Evolutionary conservation across 2,329 filamentous ascomycete genomes (phyloP), one percentile per base, ranked within the genome.

Genomic region (Volutella citrinella): DNA sequence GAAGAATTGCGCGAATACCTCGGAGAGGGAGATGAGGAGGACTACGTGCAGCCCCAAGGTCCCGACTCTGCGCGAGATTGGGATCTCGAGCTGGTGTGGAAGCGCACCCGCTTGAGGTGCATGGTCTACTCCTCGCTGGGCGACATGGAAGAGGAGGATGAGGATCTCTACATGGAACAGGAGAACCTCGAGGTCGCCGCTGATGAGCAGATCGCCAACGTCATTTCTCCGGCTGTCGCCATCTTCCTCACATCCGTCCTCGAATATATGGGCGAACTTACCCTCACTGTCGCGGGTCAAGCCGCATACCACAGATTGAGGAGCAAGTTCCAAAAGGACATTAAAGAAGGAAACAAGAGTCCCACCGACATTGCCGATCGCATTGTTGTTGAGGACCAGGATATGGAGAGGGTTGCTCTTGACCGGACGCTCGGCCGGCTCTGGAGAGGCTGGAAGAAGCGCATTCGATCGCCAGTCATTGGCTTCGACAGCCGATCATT

Each of bases 121-220:
- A 98, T 98, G 93, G 91, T 98, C 15, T 97, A 97, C 60, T 97
- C 90, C 8, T 90, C 93, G 8, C 70, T 98, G 7, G 93, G 93
- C 27, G 91, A 98, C 56, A 82, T 98, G 75, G 94, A 98, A 61
- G 93, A 98, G 64, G 90, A 97, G 48, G 93, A 98, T 47, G 93
- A 97, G 60, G 91, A 96, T 55, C 80, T 82, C 31, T 87, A 87
- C 54, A 85, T 94, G 57, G 81, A 89, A 45, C 80, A 88, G 51
- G 88, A 93, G 37, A 78, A 86, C 24, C 70, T 91, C 10, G 76
- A 80, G 22, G 68, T 72, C 29, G 70, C 72, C 32, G 66, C 65
- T 16, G 68, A 74, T 24, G 78, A 82, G 39, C 68, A 74, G 21
- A 63, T 76, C 21, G 78, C 80, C 30, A 83, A 82, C 37, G 74